phyloP scores from a whole-genome alignment of 2,329 filamentous ascomycete genomes.

The Colletotrichum euphorbiae region DNA sequence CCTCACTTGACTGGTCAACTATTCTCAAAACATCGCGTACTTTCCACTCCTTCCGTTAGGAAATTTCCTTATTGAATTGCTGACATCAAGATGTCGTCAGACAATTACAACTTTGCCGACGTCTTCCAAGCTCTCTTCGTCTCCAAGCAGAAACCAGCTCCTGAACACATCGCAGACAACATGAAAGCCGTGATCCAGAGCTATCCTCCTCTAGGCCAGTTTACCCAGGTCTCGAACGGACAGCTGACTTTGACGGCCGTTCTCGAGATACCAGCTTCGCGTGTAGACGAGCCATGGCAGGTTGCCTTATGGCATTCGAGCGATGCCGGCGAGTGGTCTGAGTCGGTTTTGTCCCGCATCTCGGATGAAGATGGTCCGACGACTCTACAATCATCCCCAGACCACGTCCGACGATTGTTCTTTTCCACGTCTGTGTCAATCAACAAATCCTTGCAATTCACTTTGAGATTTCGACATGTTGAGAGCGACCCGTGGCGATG shows the following conservation, averaged over 20 bases:
- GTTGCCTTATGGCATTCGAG: conserved; percentile 78
- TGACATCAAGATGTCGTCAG: conserved; percentile 38
- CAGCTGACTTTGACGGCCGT: conserved; percentile 74
- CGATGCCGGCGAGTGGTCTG: conserved; percentile 66
- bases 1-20: conserved; percentile 8
- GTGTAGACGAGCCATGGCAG: conserved; percentile 72
- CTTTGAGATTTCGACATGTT: conserved; percentile 73
- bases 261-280: conserved; percentile 71
- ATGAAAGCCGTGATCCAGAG: conserved; percentile 58
- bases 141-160: conserved; percentile 51
- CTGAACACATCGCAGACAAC: conserved; percentile 43
- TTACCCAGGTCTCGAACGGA: conserved; percentile 67
- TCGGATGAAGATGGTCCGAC: conserved; percentile 54
- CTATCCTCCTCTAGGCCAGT: conserved; percentile 81
- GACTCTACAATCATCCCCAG: conserved; percentile 57
- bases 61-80: background rate
- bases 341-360: conserved; percentile 58
- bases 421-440: conserved; percentile 53
- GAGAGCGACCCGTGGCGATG: conserved; percentile 73
- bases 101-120: conserved; percentile 49
- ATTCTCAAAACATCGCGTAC: background rate
- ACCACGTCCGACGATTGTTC: conserved; percentile 33
- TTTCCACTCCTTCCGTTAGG: background rate
- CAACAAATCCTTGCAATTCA: conserved; percentile 69
- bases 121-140: conserved; percentile 53